phyloP scores from a whole-genome alignment of 768 basidiomycete species.

The Rhizopogon vesiculosus region DNA sequence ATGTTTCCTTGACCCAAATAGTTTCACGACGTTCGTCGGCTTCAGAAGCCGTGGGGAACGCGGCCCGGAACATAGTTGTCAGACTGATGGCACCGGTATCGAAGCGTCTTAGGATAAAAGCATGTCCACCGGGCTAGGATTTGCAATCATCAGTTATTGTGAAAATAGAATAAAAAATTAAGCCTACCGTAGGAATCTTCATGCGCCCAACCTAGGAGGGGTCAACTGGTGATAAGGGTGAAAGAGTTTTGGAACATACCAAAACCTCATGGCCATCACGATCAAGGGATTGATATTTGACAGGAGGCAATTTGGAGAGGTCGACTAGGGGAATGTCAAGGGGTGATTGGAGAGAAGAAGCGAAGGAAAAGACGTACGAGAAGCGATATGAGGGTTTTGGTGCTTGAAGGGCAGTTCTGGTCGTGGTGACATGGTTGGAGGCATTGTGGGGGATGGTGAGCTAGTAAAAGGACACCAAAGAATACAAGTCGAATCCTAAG shows the following conservation, averaged over 20 bases:
- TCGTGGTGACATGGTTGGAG: conserved; percentile 32
- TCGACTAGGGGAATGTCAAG: conserved; percentile 26
- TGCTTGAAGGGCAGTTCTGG: conserved; percentile 48
- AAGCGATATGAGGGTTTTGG: conserved; percentile 46
- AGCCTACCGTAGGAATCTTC: conserved; percentile 82
- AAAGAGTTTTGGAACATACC: conserved; percentile 33
- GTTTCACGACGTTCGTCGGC: conserved; percentile 75
- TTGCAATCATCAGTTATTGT: conserved; percentile 8
- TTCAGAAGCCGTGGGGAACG: conserved; percentile 79
- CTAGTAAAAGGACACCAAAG: not conserved
- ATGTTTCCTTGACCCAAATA: conserved; percentile 77
- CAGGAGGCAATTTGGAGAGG: conserved; percentile 51
- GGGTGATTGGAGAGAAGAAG: not conserved
- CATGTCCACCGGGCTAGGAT: conserved; percentile 67
- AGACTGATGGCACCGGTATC: conserved; percentile 91
- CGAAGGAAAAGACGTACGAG: conserved; percentile 29
- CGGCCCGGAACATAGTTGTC: conserved; percentile 96
- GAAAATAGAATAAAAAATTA: not conserved
- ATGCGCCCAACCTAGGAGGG: conserved; percentile 68
- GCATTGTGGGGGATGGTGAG: not conserved
- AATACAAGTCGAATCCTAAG: not conserved
- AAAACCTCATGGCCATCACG: conserved; percentile 86
- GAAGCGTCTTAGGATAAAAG: conserved; percentile 90
- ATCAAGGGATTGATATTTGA: conserved; percentile 90
- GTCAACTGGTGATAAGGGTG: conserved; percentile 13